Evolutionary conservation across 2,329 filamentous ascomycete genomes (phyloP), one percentile per base, ranked within the genome.

Genomic region (Epichloe bromicola): DNA sequence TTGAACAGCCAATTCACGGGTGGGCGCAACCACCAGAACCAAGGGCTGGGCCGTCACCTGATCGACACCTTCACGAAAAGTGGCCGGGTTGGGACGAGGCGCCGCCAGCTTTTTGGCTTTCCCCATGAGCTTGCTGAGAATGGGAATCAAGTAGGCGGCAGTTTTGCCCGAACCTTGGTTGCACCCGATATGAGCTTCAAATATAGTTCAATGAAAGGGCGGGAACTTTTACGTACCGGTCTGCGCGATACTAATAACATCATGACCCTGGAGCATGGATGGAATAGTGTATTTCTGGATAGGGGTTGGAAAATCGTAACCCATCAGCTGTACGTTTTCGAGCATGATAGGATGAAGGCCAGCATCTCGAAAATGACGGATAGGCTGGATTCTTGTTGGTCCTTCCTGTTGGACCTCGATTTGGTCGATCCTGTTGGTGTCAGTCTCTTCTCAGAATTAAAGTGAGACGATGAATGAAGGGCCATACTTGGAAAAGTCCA

Each of bases 81-180:
- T 74, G 1, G 67, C 65, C 0, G 79, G 73, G 55, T 84, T 82
- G 0, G 90, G 88, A 4, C 90, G 85, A 43, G 81, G 76, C 5
- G 87, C 90, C 1, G 84, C 83, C 6, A 96, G 71, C 68, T 89
- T 90, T 70, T 89, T 93, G 5, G 86, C 88, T 70, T 97, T 97
- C 26, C 93, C 93, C 88, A 97, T 96, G 20, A 98, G 71, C 65
- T 86, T 85, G 54, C 89, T 95, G 48, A 97, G 62, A 53, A 95
- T 86, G 0, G 93, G 93, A 51, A 96, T 80, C 4, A 98, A 70
- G 62, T 93, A 98, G 0, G 93, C 90, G 0, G 86, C 91, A 0
- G 93, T 98, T 74, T 98, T 98, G 49, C 93, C 93, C 26, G 91
- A 97, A 19, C 93, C 91, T 96, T 46, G 5, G 55, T 6, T 10